Evolutionary conservation across 192 early-diverging fungal genomes (phyloP).

Genomic region (Linnemannia hyalina): DNA sequence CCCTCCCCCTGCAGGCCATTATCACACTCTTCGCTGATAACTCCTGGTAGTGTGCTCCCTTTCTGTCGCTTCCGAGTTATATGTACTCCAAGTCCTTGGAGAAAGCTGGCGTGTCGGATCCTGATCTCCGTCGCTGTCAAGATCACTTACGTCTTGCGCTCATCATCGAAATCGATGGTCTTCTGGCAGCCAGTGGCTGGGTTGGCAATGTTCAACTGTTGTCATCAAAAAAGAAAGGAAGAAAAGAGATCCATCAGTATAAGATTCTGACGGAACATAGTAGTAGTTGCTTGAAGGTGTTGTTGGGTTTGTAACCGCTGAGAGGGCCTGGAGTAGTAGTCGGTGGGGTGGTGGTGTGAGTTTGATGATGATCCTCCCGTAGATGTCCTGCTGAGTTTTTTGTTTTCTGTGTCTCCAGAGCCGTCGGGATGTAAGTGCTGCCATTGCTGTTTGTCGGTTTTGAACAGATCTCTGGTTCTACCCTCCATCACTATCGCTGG

Average conservation of each 20-base stretch:
- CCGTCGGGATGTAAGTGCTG: background rate
- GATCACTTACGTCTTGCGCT: slow-evolving; percentile 83
- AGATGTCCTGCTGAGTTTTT: background rate
- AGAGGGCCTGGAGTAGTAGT: background rate
- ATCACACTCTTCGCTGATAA: background rate
- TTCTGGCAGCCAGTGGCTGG: slow-evolving; percentile 99
- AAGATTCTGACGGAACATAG: background rate
- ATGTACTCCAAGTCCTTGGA: background rate
- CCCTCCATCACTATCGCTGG: background rate
- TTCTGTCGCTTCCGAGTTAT: background rate
- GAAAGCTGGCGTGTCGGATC: slow-evolving; percentile 52
- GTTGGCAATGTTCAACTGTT: slow-evolving; percentile 98
- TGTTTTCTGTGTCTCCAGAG: background rate
- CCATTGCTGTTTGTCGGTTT: background rate
- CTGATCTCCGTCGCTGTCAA: slow-evolving; percentile 96
- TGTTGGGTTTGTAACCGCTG: background rate
- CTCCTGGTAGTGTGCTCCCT: background rate
- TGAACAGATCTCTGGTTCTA: background rate
- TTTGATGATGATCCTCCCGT: slow-evolving; percentile 9
- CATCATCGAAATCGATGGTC: slow-evolving; percentile 97
- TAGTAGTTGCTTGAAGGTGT: no score
- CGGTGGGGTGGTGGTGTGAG: background rate
- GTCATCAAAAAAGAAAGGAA: slow-evolving; percentile 41
- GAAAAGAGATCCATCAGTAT: slow-evolving; percentile 23
- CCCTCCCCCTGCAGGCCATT: background rate